Conservation (phyloP, 2,329 filamentous ascomycete species). For the Talaromyces sp. region DNA sequence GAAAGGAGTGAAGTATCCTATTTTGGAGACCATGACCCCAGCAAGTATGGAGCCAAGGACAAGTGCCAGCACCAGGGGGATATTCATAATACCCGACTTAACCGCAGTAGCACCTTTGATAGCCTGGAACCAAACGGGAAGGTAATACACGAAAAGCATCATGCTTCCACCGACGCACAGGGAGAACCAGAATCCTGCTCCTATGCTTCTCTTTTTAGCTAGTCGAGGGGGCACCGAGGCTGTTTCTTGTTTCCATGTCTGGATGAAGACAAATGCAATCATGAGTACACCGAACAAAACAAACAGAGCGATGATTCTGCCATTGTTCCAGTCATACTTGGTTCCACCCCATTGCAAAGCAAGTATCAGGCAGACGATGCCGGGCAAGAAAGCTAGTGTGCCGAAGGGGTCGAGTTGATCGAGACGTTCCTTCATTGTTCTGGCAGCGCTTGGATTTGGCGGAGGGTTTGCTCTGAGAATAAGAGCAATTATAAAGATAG, state of each 20-base stretch:
- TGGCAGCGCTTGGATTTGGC: constrained; percentile 21
- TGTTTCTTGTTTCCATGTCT: constrained; percentile 33
- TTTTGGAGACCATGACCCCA: constrained; percentile 23
- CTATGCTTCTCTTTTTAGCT: constrained; percentile 38
- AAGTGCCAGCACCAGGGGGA: constrained; percentile 32
- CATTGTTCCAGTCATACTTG: constrained; percentile 39
- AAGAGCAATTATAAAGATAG: constrained; percentile 26
- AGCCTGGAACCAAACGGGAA: constrained; percentile 42
- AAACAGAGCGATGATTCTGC: constrained; percentile 44
- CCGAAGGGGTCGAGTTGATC: constrained; percentile 37
- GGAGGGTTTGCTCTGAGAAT: constrained; percentile 22
- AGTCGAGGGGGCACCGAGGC: constrained; percentile 43
- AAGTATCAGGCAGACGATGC: constrained; percentile 42
- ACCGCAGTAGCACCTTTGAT: constrained; percentile 29
- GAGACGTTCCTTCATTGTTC: constrained; percentile 18
- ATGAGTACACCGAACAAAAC: constrained; percentile 47
- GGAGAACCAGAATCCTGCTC: constrained; percentile 33
- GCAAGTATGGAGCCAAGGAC: constrained; percentile 22
- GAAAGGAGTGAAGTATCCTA: constrained; percentile 37
- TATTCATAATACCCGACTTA: constrained; percentile 33
- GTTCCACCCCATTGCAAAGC: constrained; percentile 45
- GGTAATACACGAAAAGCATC: constrained; percentile 42
- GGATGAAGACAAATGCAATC: constrained; percentile 33
- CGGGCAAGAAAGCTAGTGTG: constrained; percentile 39
- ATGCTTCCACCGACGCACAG: constrained; percentile 40